Base-by-base conservation (phyloP, 805 yeast species). In the Cyberlindnera subsufficiens region DNA sequence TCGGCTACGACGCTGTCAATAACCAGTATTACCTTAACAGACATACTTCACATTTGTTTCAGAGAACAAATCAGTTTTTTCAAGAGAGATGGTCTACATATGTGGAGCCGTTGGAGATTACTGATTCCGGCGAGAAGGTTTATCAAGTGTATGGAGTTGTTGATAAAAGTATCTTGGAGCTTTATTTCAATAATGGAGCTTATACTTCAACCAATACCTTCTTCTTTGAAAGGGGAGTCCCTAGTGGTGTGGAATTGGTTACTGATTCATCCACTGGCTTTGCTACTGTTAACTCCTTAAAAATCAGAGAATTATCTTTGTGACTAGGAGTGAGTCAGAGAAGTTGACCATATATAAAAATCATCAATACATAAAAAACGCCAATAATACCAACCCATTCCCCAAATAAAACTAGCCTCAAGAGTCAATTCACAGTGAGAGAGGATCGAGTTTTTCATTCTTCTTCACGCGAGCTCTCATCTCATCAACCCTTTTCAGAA, bases 161-260 rank as follows among this genome's bases (percentile, higher is more conserved):
- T 30, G 66, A 63, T 47, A 51, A 52, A 38, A 59, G 59, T 40
- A 51, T 61, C 37, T 20, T 60, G n/a, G 67, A 62, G 44, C 32
- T 62, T 17, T 62, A 49, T 48, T 58, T 60, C 50, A 60, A 60
- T 42, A 52, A 62, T 38, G 66, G 66, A 19, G 48, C 56, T 6
- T 38, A 43, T 16, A 48, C 56, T 7, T 47, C 55, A 16, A 63
- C 67, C 9, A 55, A 60, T 47, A 48, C 56, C 4, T 63, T 61
- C 51, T 63, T 61, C 52, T 47, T 59, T 40, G 44, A 49, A 15
- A 49, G 52, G 14, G 52, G 51, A 13, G 35, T 42, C 34, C 45
- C 55, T 11, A 42, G 55, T 16, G 35, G 42, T 29, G 37, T 52
- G n/a, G 47, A 46, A 11, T 16, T 51, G 16, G 22, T 31, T 14